Percentiles rank a stretch among this genome's conserved stretches.
Conservation (phyloP, 441 rosid genomes). For the Gossypium schwendimanii region DNA sequence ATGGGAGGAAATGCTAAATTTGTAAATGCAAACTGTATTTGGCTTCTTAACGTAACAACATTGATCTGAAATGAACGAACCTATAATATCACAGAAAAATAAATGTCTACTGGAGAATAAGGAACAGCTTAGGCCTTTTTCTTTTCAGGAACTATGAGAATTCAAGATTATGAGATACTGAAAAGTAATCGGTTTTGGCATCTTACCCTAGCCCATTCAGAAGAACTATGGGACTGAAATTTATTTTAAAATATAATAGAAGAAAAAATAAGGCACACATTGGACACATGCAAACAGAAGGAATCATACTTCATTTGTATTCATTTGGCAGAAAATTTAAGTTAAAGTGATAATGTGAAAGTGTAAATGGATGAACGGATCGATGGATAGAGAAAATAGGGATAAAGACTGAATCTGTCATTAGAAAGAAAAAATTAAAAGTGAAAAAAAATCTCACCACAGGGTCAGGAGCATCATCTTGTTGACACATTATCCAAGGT, state of each 20-base stretch:
- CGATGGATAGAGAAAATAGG: not conserved
- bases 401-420: not conserved
- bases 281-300: not conserved
- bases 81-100: not conserved
- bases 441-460: slow-evolving; percentile 46
- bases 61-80: not conserved
- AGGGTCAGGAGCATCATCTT: slow-evolving; percentile 70
- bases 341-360: too few relatives aligned
- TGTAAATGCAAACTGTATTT: not conserved
- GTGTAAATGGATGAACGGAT: too few relatives aligned
- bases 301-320: not conserved
- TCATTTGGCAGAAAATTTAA: not conserved
- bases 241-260: not conserved
- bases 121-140: not conserved
- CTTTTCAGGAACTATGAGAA: too few relatives aligned
- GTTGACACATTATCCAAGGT: slow-evolving; percentile 98
- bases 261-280: not conserved
- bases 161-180: not conserved
- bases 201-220: not conserved
- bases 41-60: not conserved
- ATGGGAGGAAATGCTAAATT: not conserved
- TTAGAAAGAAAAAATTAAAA: not conserved
- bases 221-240: not conserved
- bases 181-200: not conserved
- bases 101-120: not conserved